Evolutionary conservation across 2,329 filamentous ascomycete species (phyloP).

Genomic region (Ophiocordyceps polyrhachis-furcata): DNA sequence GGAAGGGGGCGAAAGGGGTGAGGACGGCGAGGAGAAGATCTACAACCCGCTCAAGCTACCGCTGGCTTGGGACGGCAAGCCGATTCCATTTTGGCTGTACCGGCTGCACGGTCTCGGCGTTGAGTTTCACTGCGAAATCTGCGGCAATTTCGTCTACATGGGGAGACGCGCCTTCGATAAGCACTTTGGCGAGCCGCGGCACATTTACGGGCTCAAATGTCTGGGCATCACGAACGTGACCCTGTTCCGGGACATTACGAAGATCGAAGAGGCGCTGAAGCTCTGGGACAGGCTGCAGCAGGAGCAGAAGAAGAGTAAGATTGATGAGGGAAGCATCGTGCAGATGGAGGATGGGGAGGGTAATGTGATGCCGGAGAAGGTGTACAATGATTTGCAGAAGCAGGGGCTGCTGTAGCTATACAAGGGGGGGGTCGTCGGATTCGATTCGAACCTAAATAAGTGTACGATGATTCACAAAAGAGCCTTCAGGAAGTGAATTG

Average conservation of each 20-base stretch:
- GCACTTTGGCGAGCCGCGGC: constrained; percentile 87
- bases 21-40: constrained; percentile 68
- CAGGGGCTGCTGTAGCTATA: constrained; percentile 56
- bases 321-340: constrained; percentile 66
- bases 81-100: constrained; percentile 98
- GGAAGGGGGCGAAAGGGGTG: constrained; percentile 48
- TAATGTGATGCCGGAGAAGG: constrained; percentile 98
- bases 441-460: too few relatives aligned
- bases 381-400: constrained; percentile 88
- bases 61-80: constrained; percentile 94
- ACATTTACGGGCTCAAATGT: constrained; percentile 87
- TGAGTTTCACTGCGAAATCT: constrained; percentile 90
- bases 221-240: constrained; percentile 82
- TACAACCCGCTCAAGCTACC: constrained; percentile 96
- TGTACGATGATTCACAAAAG: too few relatives aligned
- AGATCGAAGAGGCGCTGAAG: constrained; percentile 71
- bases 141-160: constrained; percentile 98
- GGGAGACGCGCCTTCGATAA: constrained; percentile 91
- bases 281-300: constrained; percentile 88
- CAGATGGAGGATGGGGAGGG: constrained; percentile 98
- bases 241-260: constrained; percentile 84
- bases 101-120: constrained; percentile 89
- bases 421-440: too few relatives aligned
- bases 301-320: constrained; percentile 61
- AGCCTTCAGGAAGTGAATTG: too few relatives aligned